Evolutionary conservation across 1,139 yeast genomes (phyloP).

Genomic region (Meyerozyma elateridarum): DNA sequence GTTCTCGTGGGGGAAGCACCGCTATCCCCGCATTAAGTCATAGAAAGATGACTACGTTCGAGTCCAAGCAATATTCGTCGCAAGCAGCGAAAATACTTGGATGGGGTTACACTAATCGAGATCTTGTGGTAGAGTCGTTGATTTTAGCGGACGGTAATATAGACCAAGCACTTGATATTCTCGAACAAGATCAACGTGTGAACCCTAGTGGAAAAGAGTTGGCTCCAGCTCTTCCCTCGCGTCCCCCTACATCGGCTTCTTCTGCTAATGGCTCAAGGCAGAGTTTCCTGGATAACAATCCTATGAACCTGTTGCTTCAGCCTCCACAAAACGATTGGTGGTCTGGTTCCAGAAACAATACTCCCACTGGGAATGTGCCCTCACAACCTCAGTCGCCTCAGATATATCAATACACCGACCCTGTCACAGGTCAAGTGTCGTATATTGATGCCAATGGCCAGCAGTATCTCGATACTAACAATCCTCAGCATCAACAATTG

Average conservation of each 20-base stretch:
- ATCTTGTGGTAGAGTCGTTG: constrained; percentile 47
- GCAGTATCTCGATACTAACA: constrained; percentile 53
- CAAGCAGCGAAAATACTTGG: constrained; percentile 36
- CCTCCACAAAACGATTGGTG: constrained; percentile 24
- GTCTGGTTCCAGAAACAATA: constrained; percentile 8
- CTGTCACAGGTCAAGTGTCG: constrained; percentile 54
- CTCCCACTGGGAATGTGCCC: constrained; percentile 9
- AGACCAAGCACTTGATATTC: constrained; percentile 43
- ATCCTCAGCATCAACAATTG: constrained; percentile 50
- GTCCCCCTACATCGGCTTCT: constrained; percentile 26
- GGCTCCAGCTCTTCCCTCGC: constrained; percentile 37
- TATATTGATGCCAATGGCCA: constrained; percentile 58
- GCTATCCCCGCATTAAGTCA: constrained; percentile 35
- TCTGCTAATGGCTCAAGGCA: constrained; percentile 10
- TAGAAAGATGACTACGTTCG: constrained; percentile 40
- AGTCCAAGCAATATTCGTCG: constrained; percentile 34
- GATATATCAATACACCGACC: constrained; percentile 60
- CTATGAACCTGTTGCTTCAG: constrained; percentile 14
- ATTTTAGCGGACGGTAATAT: constrained; percentile 43
- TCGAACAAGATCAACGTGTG: constrained; percentile 36
- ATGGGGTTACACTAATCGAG: constrained; percentile 46
- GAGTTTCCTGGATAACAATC: constrained; percentile 14
- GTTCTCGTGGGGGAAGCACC: constrained; percentile 8
- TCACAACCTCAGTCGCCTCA: constrained; percentile 25
- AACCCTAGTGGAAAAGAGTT: constrained; percentile 34